Conservation (phyloP, 768 basidiomycete species). For the Naematelia aurantialba region DNA sequence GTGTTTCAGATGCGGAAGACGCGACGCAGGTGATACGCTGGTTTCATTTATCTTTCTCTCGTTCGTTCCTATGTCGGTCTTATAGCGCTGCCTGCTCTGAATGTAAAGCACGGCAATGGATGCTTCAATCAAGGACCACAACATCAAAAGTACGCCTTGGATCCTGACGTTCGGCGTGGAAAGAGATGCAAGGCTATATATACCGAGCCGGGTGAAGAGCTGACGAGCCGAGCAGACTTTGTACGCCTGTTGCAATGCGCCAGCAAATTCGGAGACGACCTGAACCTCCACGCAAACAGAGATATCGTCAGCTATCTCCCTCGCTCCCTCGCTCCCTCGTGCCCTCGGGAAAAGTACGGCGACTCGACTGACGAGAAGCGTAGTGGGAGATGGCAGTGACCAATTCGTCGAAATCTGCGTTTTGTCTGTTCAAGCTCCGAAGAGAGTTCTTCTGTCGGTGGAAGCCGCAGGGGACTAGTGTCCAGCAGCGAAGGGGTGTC, state of each 20-base stretch:
- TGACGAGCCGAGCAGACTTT: constrained; percentile 24
- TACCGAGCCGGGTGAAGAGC: no score
- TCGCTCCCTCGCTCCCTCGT: no score
- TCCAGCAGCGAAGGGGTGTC: constrained; percentile 30
- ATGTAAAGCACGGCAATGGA: constrained; percentile 16
- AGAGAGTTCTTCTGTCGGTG: constrained; percentile 42
- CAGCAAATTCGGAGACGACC: constrained; percentile 47
- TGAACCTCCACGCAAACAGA: constrained; percentile 41
- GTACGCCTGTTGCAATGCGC: constrained; percentile 45
- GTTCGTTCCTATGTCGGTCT: not conserved
- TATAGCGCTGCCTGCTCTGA: not conserved
- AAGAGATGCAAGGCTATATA: no score
- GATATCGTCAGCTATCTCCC: constrained; percentile 34
- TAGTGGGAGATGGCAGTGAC: constrained; percentile 47
- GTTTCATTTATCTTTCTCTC: not conserved
- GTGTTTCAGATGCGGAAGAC: no score
- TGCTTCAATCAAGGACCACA: constrained; percentile 27
- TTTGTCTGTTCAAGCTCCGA: constrained; percentile 42
- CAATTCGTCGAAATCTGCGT: constrained; percentile 45
- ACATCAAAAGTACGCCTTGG: constrained; percentile 20
- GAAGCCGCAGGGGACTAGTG: constrained; percentile 24
- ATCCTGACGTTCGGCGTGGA: not conserved
- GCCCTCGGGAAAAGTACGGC: no score
- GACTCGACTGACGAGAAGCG: no score
- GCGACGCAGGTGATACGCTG: no score